Conservation (phyloP, 306 rosid species). For the Chamaecrista fasciculata region DNA sequence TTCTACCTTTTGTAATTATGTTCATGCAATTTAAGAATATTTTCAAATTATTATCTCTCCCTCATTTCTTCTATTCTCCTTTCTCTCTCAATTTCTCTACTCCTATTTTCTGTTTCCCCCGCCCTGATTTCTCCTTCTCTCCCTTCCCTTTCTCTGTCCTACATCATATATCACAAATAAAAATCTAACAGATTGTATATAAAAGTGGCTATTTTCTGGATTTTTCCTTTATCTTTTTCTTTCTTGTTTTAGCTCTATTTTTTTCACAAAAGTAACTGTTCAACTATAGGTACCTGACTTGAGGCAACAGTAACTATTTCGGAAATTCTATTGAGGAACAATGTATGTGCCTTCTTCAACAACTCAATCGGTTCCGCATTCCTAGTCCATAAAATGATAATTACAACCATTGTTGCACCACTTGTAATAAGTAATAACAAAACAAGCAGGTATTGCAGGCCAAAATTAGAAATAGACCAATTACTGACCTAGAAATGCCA, state of each 20-base stretch:
- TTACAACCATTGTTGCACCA: conserved; percentile 8
- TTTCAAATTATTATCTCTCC: too few relatives aligned
- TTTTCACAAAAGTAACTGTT: conserved; percentile 18
- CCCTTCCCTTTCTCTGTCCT: too few relatives aligned
- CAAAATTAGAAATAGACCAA: neutral
- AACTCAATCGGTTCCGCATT: conserved; percentile 76
- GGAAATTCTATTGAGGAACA: conserved; percentile 66
- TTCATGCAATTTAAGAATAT: too few relatives aligned
- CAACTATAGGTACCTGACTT: conserved; percentile 39
- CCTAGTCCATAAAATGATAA: conserved; percentile 41
- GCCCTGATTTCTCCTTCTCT: too few relatives aligned
- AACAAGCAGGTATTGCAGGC: conserved; percentile 15
- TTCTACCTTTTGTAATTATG: too few relatives aligned
- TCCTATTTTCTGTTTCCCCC: too few relatives aligned
- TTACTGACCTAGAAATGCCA: conserved; percentile 64
- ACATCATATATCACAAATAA: neutral
- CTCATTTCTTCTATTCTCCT: too few relatives aligned
- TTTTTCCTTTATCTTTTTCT: neutral
- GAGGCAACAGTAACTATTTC: conserved; percentile 48
- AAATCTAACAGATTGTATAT: neutral
- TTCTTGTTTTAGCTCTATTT: neutral
- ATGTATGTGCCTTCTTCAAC: conserved; percentile 61
- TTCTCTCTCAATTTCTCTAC: too few relatives aligned
- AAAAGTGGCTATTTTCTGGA: neutral
- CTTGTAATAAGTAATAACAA: conserved; percentile 17